A percentile compares a stretch with the other conserved stretches of the same genome.
These are phyloP conservation scores for Tolypocladium capitatum DNA, from an alignment of 2,329 filamentous ascomycete genomes.

Conservation along the genomic window DNA sequence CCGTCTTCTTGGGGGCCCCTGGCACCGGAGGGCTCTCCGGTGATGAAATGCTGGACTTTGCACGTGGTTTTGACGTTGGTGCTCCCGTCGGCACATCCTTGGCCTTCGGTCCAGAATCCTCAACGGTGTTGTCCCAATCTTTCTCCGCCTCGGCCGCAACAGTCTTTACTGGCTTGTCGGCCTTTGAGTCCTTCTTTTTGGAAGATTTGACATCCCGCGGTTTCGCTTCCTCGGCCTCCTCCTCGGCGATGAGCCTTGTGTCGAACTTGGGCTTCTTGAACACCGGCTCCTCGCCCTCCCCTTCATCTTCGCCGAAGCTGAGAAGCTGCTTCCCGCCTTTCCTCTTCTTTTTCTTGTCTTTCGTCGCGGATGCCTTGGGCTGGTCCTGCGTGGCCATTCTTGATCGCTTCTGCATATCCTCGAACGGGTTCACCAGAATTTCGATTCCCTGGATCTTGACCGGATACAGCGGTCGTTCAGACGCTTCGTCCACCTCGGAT, in stretches of 20 bases:
- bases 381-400: slow-evolving; percentile 37
- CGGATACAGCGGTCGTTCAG: slow-evolving; percentile 75
- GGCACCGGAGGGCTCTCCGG: slow-evolving; percentile 12
- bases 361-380: slow-evolving; percentile 25
- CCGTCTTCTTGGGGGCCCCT: slow-evolving; percentile 28
- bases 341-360: slow-evolving; percentile 54
- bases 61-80: not conserved
- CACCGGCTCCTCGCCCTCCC: slow-evolving; percentile 37
- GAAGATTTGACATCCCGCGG: slow-evolving; percentile 12
- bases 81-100: not conserved
- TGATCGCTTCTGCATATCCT: slow-evolving; percentile 62
- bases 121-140: slow-evolving; percentile 6
- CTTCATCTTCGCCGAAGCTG: slow-evolving; percentile 64
- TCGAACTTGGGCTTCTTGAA: slow-evolving; percentile 71
- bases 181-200: slow-evolving; percentile 17
- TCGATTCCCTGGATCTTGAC: slow-evolving; percentile 64
- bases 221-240: slow-evolving; percentile 19
- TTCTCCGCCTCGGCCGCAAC: slow-evolving; percentile 4
- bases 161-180: slow-evolving; percentile 14
- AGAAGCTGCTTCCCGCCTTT: slow-evolving; percentile 65
- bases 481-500: slow-evolving; percentile 63
- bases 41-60: slow-evolving; percentile 5
- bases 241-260: slow-evolving; percentile 54
- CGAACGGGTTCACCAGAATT: slow-evolving; percentile 69
- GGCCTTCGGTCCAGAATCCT: not conserved